phyloP scores from a whole-genome alignment of 192 early-diverging fungal species.

The Mortierella claussenii region DNA sequence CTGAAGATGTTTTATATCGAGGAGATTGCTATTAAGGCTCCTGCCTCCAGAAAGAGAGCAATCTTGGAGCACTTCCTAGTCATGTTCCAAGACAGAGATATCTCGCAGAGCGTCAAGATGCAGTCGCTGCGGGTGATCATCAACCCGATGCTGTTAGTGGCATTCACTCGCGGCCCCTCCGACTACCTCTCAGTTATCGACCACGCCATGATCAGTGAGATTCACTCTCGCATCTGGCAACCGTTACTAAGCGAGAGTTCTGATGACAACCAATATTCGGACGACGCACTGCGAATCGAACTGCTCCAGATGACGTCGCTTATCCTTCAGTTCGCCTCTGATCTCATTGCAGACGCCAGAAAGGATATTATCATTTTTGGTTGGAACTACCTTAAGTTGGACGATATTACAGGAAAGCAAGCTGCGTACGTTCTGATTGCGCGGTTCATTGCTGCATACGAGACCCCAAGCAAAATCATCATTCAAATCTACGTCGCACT shows the following conservation, averaged over 20 bases:
- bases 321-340: constrained; percentile 83
- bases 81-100: constrained; percentile 68
- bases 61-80: constrained; percentile 84
- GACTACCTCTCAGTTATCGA: constrained; percentile 67
- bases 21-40: constrained; percentile 68
- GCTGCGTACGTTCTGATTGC: constrained; percentile 94
- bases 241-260: constrained; percentile 59
- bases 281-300: constrained; percentile 82
- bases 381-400: constrained; percentile 85
- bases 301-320: constrained; percentile 92
- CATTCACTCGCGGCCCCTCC: constrained; percentile 63
- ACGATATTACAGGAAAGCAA: constrained; percentile 96
- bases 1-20: constrained; percentile 79
- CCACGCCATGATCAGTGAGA: constrained; percentile 65
- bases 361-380: constrained; percentile 97
- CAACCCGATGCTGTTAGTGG: constrained; percentile 85
- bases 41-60: constrained; percentile 65
- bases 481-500: constrained; percentile 89
- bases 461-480: constrained; percentile 89
- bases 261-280: constrained; percentile 67
- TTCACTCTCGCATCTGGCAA: constrained; percentile 71
- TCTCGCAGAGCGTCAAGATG: constrained; percentile 76
- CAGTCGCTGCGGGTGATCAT: constrained; percentile 81
- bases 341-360: constrained; percentile 77
- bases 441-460: constrained; percentile 92